Evolutionary conservation across 2,329 filamentous ascomycete species (phyloP).

Genomic region (Pestalotiopsis sp.): DNA sequence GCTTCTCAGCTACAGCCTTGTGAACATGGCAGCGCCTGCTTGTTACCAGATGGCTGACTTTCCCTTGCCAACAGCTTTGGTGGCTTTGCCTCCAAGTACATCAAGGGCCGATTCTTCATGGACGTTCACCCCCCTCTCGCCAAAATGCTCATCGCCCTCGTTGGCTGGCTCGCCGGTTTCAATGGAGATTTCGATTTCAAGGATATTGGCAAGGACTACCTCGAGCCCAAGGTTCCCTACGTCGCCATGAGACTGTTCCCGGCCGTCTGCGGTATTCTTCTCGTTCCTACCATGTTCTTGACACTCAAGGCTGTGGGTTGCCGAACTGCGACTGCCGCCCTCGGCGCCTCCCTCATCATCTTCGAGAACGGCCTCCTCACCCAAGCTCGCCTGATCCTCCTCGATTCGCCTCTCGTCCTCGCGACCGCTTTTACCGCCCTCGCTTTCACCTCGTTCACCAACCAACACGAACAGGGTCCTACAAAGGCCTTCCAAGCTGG

Average conservation of each 20-base stretch:
- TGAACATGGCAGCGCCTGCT: background rate
- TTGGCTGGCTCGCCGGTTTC: conserved; percentile 93
- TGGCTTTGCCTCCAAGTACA: conserved; percentile 97
- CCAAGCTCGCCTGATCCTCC: conserved; percentile 91
- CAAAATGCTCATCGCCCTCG: conserved; percentile 94
- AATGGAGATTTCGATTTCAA: conserved; percentile 98
- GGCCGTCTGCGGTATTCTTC: conserved; percentile 83
- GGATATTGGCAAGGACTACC: conserved; percentile 98
- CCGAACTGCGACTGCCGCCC: conserved; percentile 78
- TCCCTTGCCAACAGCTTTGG: conserved; percentile 70
- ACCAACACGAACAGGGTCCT: conserved; percentile 94
- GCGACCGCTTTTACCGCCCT: conserved; percentile 92
- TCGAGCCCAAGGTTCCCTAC: conserved; percentile 93
- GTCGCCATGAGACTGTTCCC: conserved; percentile 96
- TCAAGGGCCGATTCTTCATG: conserved; percentile 99
- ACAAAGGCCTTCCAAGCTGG: conserved; percentile 81
- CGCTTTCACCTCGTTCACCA: conserved; percentile 89
- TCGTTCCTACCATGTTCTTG: conserved; percentile 91
- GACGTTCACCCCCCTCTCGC: conserved; percentile 98
- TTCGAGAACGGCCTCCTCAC: conserved; percentile 97
- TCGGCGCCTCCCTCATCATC: conserved; percentile 85
- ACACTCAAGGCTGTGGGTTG: conserved; percentile 91
- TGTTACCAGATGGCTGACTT: conserved; percentile 17
- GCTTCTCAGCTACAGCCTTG: conserved; percentile 2
- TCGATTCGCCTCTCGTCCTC: conserved; percentile 92